Percentiles rank a stretch among this genome's conserved stretches.
These are phyloP conservation scores for Fraxinus platypoda DNA, from an alignment of 305 asterid genomes.

Conservation along the genomic window DNA sequence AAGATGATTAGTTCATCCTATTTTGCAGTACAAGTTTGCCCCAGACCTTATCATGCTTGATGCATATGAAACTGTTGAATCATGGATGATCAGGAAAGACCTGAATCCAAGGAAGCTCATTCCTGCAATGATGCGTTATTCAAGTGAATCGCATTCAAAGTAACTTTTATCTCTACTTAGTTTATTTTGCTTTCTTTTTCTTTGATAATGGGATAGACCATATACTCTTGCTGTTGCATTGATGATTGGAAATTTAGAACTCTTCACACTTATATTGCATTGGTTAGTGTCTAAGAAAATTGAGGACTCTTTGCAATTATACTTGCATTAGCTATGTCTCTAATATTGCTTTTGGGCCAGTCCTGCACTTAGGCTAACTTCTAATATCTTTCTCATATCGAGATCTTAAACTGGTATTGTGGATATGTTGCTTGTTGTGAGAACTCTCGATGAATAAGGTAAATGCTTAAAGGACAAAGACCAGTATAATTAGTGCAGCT, in stretches of 20 bases:
- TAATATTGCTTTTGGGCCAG: constrained; percentile 13
- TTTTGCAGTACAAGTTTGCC: constrained; percentile 91
- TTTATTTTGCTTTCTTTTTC: constrained; percentile 16
- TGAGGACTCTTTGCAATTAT: constrained; percentile 1
- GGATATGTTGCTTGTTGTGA: not conserved
- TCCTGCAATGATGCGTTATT: constrained; percentile 99
- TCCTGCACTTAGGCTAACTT: not conserved
- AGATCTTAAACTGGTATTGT: constrained; percentile 12
- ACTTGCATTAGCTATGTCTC: constrained; percentile 6
- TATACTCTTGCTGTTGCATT: not conserved
- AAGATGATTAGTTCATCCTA: constrained; percentile 18
- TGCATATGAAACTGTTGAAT: constrained; percentile 98
- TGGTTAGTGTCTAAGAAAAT: constrained; percentile 1
- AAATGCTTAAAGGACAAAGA: constrained; percentile 8
- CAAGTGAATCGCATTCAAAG: constrained; percentile 97
- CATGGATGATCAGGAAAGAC: constrained; percentile 92
- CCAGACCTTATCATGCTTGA: constrained; percentile 97
- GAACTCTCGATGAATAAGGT: not conserved
- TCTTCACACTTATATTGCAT: not conserved
- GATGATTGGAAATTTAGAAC: not conserved
- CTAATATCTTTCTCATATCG: constrained; percentile 9
- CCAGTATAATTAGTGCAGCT: constrained; percentile 7
- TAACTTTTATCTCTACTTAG: constrained; percentile 39
- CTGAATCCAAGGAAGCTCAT: constrained; percentile 92
- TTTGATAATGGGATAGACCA: not conserved